Conservation (phyloP, 306 rosid species). For the Sicyos baderoa region DNA sequence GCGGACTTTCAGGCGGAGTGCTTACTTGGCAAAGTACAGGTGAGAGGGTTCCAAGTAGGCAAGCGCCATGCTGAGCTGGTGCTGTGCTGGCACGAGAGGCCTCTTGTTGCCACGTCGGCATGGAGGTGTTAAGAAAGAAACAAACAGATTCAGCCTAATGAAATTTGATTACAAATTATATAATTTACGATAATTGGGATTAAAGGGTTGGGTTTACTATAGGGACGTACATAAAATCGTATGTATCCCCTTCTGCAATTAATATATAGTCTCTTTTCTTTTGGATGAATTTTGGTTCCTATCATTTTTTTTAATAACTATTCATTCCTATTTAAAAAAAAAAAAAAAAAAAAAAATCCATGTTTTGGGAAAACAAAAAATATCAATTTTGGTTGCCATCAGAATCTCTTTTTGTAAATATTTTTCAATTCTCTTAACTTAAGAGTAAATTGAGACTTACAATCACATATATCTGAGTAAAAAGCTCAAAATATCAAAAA, state of each 20-base stretch:
- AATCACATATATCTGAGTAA: no score
- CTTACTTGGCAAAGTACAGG: constrained; percentile 54
- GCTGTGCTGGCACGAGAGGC: constrained; percentile 66
- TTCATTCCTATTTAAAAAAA: no score
- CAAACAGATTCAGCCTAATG: not conserved
- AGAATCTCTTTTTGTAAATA: no score
- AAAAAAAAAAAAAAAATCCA: no score
- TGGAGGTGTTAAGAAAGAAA: constrained; percentile 38
- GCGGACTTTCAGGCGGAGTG: constrained; percentile 82
- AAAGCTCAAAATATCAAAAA: no score
- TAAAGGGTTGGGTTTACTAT: not conserved
- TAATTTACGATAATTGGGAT: constrained; percentile 3
- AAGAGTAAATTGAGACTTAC: no score
- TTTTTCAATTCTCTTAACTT: no score
- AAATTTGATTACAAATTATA: not conserved
- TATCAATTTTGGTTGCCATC: no score
- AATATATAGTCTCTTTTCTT: not conserved
- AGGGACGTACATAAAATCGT: constrained; percentile 17
- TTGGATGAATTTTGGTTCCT: not conserved
- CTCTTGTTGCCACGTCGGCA: constrained; percentile 69
- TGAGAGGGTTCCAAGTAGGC: constrained; percentile 73
- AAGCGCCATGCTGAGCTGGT: constrained; percentile 74
- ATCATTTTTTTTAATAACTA: no score
- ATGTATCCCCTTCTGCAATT: constrained; percentile 2
- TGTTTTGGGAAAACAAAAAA: no score